Conservation (phyloP, 1,139 yeast species). For the Suzukiozyma palmioleophila region DNA sequence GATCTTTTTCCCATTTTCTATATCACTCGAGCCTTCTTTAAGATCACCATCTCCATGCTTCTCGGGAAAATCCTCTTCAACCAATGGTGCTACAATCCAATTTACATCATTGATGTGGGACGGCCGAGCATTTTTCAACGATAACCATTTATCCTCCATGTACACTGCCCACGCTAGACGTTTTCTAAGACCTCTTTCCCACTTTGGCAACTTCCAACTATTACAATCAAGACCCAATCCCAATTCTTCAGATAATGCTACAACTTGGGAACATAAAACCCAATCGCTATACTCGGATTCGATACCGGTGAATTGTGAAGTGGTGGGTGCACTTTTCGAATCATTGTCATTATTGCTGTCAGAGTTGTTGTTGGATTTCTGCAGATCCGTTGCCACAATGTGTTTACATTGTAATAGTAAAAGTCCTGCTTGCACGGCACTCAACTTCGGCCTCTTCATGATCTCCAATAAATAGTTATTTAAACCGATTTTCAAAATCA, state of each 20-base stretch:
- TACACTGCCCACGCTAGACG: conserved; percentile 92
- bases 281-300: conserved; percentile 67
- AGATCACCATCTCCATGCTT: conserved; percentile 54
- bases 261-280: conserved; percentile 83
- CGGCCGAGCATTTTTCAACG: conserved; percentile 74
- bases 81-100: conserved; percentile 63
- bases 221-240: conserved; percentile 85
- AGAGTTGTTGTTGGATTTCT: conserved; percentile 1
- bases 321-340: conserved; percentile 5
- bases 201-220: conserved; percentile 83
- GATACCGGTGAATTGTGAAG: conserved; percentile 5
- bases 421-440: conserved; percentile 79
- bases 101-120: conserved; percentile 66
- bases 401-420: conserved; percentile 62
- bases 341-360: conserved; percentile 8
- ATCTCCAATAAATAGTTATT: conserved; percentile 63
- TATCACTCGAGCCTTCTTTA: conserved; percentile 63
- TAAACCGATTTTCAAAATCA: conserved; percentile 44
- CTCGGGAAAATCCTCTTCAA: conserved; percentile 74
- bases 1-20: conserved; percentile 65
- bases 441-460: conserved; percentile 67
- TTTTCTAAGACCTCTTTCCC: conserved; percentile 85
- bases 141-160: conserved; percentile 84
- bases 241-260: conserved; percentile 77
- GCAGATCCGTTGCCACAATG: conserved; percentile 16